phyloP scores from a whole-genome alignment of 2,329 filamentous ascomycete species.

The Grosmannia serpens region DNA sequence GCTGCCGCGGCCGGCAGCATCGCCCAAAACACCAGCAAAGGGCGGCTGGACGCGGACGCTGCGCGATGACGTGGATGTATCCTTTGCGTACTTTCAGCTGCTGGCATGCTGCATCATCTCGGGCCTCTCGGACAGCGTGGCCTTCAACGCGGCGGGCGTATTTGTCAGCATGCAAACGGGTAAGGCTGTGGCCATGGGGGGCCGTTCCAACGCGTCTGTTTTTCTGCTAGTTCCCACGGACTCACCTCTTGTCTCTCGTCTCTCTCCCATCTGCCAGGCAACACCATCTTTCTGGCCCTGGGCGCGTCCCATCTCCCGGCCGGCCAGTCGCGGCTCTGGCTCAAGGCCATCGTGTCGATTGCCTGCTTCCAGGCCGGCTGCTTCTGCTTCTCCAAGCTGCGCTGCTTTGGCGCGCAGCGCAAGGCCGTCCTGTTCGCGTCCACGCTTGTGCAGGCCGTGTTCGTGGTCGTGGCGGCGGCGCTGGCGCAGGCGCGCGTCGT shows the following conservation, averaged over 20 bases:
- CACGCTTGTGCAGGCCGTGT: slow-evolving; percentile 38
- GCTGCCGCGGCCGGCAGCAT: background rate
- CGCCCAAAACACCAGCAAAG: background rate
- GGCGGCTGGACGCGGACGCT: background rate
- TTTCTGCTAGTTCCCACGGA: too few relatives aligned
- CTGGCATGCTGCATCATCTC: slow-evolving; percentile 67
- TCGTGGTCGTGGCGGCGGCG: slow-evolving; percentile 39
- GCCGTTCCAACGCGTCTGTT: too few relatives aligned
- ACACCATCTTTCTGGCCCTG: slow-evolving; percentile 69
- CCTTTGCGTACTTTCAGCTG: slow-evolving; percentile 50
- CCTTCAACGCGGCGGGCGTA: slow-evolving; percentile 65
- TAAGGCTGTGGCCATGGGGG: slow-evolving; percentile 18
- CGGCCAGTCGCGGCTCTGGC: slow-evolving; percentile 45
- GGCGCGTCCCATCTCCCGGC: slow-evolving; percentile 45
- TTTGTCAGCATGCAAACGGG: slow-evolving; percentile 81
- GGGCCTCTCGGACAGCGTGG: slow-evolving; percentile 64
- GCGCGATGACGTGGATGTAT: slow-evolving; percentile 9
- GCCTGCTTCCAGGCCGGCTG: slow-evolving; percentile 61
- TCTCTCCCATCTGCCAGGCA: slow-evolving; percentile 32
- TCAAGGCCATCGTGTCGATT: slow-evolving; percentile 62
- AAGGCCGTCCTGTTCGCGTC: slow-evolving; percentile 54
- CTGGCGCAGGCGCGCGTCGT: slow-evolving; percentile 37
- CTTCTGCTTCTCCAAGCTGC: slow-evolving; percentile 58
- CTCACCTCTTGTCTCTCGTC: background rate
- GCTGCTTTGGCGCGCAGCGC: slow-evolving; percentile 49